Conservation (phyloP, 441 rosid species). For the Gossypium davidsonii region DNA sequence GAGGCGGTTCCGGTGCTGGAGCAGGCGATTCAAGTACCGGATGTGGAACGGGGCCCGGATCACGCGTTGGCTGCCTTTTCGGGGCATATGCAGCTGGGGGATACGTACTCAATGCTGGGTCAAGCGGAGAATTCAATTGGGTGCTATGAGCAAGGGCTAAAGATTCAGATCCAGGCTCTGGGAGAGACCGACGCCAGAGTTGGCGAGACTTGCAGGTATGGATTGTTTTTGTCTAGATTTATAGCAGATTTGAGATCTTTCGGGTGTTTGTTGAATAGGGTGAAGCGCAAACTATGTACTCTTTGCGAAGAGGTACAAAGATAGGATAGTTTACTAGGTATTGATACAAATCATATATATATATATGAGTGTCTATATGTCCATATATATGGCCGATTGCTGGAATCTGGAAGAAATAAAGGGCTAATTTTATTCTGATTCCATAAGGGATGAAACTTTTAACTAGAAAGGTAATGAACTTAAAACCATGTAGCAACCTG, state of each 20-base stretch:
- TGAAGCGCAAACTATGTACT: not conserved
- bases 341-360: not conserved
- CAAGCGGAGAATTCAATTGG: constrained; percentile 79
- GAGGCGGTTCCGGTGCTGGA: constrained; percentile 88
- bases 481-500: not conserved
- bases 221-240: not conserved
- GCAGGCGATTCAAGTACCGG: constrained; percentile 73
- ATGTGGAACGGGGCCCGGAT: constrained; percentile 61
- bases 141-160: constrained; percentile 78
- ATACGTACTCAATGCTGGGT: constrained; percentile 89
- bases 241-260: not conserved
- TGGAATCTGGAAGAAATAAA: not conserved
- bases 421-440: not conserved
- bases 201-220: constrained; percentile 98
- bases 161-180: constrained; percentile 86
- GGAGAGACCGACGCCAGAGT: constrained; percentile 95
- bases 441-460: not conserved
- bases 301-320: not conserved
- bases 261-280: not conserved
- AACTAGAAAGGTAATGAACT: not conserved
- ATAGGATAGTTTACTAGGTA: not conserved
- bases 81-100: constrained; percentile 95
- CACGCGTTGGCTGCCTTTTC: constrained; percentile 93
- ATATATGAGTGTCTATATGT: too few relatives aligned
- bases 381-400: not conserved